phyloP scores from a whole-genome alignment of 805 yeast species.

The Dipodascopsis uninucleata region DNA sequence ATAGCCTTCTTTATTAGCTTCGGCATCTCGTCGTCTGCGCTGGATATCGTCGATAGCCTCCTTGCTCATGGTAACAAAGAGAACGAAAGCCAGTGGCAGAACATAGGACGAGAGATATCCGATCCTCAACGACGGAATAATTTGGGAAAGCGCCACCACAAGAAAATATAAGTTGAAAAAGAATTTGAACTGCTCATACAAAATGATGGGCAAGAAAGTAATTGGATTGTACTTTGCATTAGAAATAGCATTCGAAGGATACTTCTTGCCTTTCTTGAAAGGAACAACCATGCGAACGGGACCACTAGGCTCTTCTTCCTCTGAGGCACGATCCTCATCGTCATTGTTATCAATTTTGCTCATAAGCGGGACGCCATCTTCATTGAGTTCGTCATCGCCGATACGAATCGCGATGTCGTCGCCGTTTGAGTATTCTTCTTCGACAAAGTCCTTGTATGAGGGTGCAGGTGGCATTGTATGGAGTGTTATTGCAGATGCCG shows the following conservation, averaged over 20 bases:
- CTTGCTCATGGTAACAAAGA: constrained; percentile 88
- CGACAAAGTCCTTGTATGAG: constrained; percentile 24
- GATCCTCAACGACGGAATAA: constrained; percentile 80
- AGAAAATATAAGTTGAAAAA: constrained; percentile 91
- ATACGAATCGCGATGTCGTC: constrained; percentile 27
- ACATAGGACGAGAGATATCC: constrained; percentile 91
- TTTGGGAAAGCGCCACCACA: constrained; percentile 90
- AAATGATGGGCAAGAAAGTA: constrained; percentile 80
- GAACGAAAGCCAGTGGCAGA: constrained; percentile 90
- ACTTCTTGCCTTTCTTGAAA: constrained; percentile 25
- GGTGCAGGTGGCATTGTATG: constrained; percentile 25
- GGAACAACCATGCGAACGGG: constrained; percentile 24
- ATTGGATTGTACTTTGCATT: constrained; percentile 91
- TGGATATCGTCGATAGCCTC: constrained; percentile 94
- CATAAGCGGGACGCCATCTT: constrained; percentile 28
- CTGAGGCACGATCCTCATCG: constrained; percentile 20
- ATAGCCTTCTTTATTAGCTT: constrained; percentile 78
- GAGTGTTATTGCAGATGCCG: constrained; percentile 26
- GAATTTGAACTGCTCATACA: constrained; percentile 95
- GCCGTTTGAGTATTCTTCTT: constrained; percentile 13
- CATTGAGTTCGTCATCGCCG: constrained; percentile 22
- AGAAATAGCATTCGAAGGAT: constrained; percentile 73
- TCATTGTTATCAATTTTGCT: constrained; percentile 21
- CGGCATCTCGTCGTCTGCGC: constrained; percentile 83
- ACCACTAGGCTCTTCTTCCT: constrained; percentile 18